Evolutionary conservation across 1,284 basidiomycete genomes (phyloP).

Genomic region (Rhodotorula mucilaginosa): DNA sequence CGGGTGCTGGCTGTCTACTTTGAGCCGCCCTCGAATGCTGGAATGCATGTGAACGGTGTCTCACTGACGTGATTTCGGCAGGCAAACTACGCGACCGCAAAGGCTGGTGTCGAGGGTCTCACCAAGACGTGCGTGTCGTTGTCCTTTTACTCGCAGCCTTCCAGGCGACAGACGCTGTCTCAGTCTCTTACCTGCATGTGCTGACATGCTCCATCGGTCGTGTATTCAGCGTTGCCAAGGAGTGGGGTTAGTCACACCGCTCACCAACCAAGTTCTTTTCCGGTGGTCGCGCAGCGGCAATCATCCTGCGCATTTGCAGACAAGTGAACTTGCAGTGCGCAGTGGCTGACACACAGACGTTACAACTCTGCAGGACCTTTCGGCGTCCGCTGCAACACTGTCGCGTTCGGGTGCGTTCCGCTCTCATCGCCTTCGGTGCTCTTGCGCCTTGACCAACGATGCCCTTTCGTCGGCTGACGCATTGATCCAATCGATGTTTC

Average conservation of each 20-base stretch:
- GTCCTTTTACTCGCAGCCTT: too few species aligned
- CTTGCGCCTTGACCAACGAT: neutral
- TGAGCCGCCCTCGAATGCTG: neutral
- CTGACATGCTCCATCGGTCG: neutral
- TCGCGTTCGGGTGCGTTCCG: slow-evolving; percentile 69
- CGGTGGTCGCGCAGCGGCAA: neutral
- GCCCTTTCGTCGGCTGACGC: neutral
- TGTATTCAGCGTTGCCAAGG: slow-evolving; percentile 61
- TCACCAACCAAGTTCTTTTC: neutral
- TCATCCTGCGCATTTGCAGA: neutral
- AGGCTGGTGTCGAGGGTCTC: slow-evolving; percentile 70
- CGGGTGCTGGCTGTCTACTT: neutral
- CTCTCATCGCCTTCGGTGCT: slow-evolving; percentile 51
- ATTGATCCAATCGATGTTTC: too few species aligned
- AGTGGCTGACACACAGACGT: neutral
- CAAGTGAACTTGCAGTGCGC: neutral
- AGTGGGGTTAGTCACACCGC: slow-evolving; percentile 62
- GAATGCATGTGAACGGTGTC: neutral
- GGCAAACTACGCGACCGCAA: slow-evolving; percentile 63
- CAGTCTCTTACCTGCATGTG: neutral
- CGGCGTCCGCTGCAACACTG: slow-evolving; percentile 74
- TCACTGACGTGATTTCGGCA: slow-evolving; percentile 44
- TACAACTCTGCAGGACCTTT: slow-evolving; percentile 50
- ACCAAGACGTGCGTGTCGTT: slow-evolving; percentile 50
- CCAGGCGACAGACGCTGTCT: too few species aligned